Conservation (phyloP, 2,329 filamentous ascomycete species). For the Mollisia scopiformis region DNA sequence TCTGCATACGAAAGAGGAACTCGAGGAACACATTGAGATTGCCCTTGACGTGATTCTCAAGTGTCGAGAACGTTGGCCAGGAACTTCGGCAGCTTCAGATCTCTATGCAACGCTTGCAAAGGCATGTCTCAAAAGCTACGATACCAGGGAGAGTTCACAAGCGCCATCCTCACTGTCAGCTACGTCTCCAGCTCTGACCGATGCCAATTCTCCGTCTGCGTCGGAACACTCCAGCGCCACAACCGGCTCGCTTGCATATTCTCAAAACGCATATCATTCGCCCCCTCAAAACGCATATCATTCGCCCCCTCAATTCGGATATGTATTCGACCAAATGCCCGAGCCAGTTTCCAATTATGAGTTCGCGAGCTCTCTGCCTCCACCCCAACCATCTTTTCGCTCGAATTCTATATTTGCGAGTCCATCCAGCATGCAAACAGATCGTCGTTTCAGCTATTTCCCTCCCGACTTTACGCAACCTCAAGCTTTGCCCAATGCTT, state of each 20-base stretch:
- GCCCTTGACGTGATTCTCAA: constrained; percentile 79
- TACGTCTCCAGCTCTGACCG: constrained; percentile 42
- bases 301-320: constrained; percentile 57
- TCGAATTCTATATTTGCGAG: constrained; percentile 69
- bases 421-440: constrained; percentile 54
- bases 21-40: constrained; percentile 73
- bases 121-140: constrained; percentile 88
- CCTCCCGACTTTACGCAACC: constrained; percentile 53
- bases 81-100: constrained; percentile 80
- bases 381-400: constrained; percentile 55
- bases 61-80: constrained; percentile 89
- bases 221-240: constrained; percentile 45
- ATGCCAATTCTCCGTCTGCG: constrained; percentile 50
- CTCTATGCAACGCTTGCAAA: constrained; percentile 85
- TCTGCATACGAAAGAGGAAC: constrained; percentile 72
- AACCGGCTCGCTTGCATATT: constrained; percentile 37
- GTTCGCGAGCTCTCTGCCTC: constrained; percentile 25
- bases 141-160: constrained; percentile 52
- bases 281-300: constrained; percentile 58
- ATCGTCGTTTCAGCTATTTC: constrained; percentile 65
- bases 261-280: constrained; percentile 41
- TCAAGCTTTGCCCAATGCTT: constrained; percentile 32
- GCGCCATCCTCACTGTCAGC: constrained; percentile 52
- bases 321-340: constrained; percentile 58
- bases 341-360: constrained; percentile 43